A percentile compares a stretch with the other conserved stretches of the same genome.
Evolutionary conservation across 257 asterid species (phyloP).

Genomic region (Solanum virginianum): DNA sequence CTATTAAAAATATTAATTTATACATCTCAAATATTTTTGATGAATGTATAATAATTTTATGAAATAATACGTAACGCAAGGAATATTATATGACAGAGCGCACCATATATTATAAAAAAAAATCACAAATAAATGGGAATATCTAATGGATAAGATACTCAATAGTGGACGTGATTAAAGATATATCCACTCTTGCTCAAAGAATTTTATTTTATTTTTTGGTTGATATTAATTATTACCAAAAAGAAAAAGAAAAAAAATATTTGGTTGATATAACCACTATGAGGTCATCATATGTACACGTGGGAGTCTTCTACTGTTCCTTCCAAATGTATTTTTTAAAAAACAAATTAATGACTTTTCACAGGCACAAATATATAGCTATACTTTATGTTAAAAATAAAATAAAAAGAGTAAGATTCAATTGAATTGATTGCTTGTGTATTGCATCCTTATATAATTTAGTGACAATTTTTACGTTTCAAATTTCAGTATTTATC

Average conservation of each 20-base stretch:
- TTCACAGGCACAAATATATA: background rate
- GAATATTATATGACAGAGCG: background rate
- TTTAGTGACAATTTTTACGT: background rate
- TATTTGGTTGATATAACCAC: background rate
- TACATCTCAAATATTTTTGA: background rate
- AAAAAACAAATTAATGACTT: background rate
- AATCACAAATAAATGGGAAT: background rate
- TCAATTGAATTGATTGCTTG: too few relatives aligned
- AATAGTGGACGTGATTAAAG: constrained; percentile 13
- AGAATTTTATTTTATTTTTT: background rate
- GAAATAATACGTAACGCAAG: background rate
- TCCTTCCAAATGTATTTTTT: background rate
- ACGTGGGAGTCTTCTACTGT: background rate
- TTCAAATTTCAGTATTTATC: background rate
- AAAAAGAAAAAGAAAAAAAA: background rate
- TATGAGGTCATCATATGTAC: background rate
- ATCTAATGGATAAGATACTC: background rate
- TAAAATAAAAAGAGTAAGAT: too few relatives aligned
- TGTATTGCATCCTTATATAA: background rate
- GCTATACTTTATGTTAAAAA: too few relatives aligned
- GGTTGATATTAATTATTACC: background rate
- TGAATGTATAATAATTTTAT: background rate
- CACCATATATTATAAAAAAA: background rate
- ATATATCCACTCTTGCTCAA: constrained; percentile 14
- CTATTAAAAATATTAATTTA: background rate